phyloP scores from a whole-genome alignment of 768 basidiomycete species.

The Serpula lacrymans region DNA sequence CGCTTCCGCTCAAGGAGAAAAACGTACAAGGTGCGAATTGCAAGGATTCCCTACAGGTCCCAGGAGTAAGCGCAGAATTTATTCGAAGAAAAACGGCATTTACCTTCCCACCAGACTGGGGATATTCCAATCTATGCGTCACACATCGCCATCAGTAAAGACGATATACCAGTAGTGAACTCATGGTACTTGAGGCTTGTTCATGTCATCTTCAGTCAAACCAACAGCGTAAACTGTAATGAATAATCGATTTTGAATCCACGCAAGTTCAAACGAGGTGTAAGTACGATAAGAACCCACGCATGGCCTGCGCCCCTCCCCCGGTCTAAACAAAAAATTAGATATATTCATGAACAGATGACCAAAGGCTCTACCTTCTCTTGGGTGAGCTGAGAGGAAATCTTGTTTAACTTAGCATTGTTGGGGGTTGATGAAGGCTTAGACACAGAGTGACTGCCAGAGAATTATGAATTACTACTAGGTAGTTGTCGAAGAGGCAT shows the following conservation, averaged over 20 bases:
- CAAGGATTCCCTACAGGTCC: constrained; percentile 69
- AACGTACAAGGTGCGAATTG: constrained; percentile 71
- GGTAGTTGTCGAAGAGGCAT: too few relatives aligned
- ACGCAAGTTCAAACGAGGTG: constrained; percentile 1
- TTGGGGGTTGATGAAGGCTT: constrained; percentile 19
- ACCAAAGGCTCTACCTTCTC: constrained; percentile 53
- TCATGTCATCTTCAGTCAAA: constrained; percentile 74
- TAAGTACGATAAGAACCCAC: constrained; percentile 40
- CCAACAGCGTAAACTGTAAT: constrained; percentile 73
- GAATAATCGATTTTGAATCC: neutral
- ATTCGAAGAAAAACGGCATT: neutral
- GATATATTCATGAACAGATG: neutral
- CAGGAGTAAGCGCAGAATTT: constrained; percentile 2
- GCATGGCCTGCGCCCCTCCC: constrained; percentile 84
- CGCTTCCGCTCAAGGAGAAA: neutral
- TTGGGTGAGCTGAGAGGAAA: constrained; percentile 72
- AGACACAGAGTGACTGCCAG: constrained; percentile 15
- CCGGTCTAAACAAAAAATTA: constrained; percentile 36
- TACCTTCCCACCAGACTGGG: constrained; percentile 91
- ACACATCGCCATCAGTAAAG: constrained; percentile 11
- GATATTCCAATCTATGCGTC: constrained; percentile 83
- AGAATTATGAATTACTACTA: constrained; percentile 4
- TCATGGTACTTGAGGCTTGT: constrained; percentile 68
- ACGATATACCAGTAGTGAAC: constrained; percentile 4
- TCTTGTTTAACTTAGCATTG: constrained; percentile 63